Conservation (phyloP, 140 eudicot genomes). For the Bidens hawaiensis region DNA sequence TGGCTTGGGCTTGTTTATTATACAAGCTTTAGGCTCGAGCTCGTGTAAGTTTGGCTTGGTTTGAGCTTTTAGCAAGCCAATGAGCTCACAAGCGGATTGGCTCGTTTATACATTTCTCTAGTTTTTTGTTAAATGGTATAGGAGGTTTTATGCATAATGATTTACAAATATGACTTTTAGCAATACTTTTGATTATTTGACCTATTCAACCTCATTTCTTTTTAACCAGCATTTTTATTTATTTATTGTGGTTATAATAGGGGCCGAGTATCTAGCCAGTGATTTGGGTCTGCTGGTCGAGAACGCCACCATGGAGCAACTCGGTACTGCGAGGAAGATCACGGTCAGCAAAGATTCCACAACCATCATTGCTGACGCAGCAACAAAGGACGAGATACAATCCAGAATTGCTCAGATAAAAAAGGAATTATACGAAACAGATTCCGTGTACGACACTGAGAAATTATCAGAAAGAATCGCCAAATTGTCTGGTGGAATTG, state of each 20-base stretch:
- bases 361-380: conserved; percentile 88
- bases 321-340: conserved; percentile 80
- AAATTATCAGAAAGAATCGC: conserved; percentile 88
- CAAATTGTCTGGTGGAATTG: conserved; percentile 88
- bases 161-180: not conserved
- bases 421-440: conserved; percentile 69
- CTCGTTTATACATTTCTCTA: too few relatives aligned
- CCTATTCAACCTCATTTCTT: not conserved
- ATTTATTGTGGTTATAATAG: conserved; percentile 25
- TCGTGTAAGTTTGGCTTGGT: too few relatives aligned
- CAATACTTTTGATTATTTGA: not conserved
- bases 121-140: too few relatives aligned
- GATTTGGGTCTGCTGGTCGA: conserved; percentile 74
- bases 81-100: too few relatives aligned
- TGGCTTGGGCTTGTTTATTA: too few relatives aligned
- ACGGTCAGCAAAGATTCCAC: conserved; percentile 73
- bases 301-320: conserved; percentile 61
- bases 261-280: conserved; percentile 86
- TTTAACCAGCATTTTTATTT: not conserved
- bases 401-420: conserved; percentile 72
- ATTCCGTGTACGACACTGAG: conserved; percentile 73
- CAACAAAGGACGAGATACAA: conserved; percentile 87
- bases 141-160: too few relatives aligned
- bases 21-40: too few relatives aligned
- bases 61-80: too few relatives aligned